phyloP scores from a whole-genome alignment of 2,329 filamentous ascomycete species.

The Fusarium marasasianum region DNA sequence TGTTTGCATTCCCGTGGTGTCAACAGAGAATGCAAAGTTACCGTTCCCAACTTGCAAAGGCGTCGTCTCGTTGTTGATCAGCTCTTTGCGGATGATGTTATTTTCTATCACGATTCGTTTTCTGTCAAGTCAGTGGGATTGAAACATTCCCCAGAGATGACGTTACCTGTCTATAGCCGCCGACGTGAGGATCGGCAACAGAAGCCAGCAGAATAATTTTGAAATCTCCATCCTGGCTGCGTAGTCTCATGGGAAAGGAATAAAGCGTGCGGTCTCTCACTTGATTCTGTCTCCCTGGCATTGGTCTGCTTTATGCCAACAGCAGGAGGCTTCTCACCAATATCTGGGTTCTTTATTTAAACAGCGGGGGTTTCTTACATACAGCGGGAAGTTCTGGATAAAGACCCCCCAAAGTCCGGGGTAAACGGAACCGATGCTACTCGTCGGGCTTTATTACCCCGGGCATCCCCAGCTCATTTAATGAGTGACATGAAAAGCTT shows the following conservation, averaged over 20 bases:
- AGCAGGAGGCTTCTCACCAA: neutral
- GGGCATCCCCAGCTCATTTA: neutral
- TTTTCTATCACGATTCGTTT: constrained; percentile 34
- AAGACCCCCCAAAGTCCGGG: neutral
- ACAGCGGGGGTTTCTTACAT: neutral
- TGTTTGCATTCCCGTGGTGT: constrained; percentile 56
- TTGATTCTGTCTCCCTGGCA: no score
- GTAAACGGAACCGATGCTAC: neutral
- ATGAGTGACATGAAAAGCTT: neutral
- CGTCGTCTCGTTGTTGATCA: constrained; percentile 51
- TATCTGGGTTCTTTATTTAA: neutral
- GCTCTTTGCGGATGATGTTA: constrained; percentile 35
- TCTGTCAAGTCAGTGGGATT: neutral
- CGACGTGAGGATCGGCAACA: neutral
- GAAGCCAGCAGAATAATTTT: neutral
- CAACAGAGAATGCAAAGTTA: constrained; percentile 59
- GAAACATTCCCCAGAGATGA: neutral
- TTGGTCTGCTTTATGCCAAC: neutral
- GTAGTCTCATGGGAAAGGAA: neutral
- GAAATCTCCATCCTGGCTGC: neutral
- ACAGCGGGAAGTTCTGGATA: neutral
- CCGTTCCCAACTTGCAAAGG: constrained; percentile 62
- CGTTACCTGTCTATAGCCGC: constrained; percentile 10
- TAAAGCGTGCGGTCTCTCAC: no score
- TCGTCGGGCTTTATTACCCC: constrained; percentile 1